Percentiles rank a stretch among this genome's conserved stretches.
These are phyloP conservation scores for Saussurea involucrata DNA, from an alignment of 129 eudicot species.

Conservation along the genomic window DNA sequence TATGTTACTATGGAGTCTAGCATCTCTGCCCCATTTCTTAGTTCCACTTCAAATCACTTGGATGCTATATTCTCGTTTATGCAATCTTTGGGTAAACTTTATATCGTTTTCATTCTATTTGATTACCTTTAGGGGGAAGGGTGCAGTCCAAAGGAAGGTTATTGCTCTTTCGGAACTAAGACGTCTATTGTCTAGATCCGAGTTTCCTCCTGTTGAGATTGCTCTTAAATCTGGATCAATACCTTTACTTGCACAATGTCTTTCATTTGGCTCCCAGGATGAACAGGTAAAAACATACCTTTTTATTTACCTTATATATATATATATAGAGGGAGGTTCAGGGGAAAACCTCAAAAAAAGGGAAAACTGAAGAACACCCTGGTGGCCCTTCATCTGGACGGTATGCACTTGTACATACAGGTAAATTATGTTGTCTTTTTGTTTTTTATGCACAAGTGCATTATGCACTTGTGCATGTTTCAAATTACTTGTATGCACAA, in stretches of 20 bases:
- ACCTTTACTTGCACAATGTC: constrained; percentile 76
- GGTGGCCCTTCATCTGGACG: no score
- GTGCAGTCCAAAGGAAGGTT: constrained; percentile 73
- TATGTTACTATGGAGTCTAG: not conserved
- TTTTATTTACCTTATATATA: not conserved
- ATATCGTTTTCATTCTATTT: not conserved
- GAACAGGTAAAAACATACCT: constrained; percentile 60
- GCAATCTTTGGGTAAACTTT: not conserved
- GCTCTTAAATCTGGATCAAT: constrained; percentile 83
- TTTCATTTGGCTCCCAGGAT: constrained; percentile 88
- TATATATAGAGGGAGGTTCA: no score
- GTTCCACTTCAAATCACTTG: not conserved
- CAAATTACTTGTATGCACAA: no score
- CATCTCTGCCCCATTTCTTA: not conserved
- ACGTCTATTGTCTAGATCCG: constrained; percentile 82
- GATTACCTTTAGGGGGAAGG: constrained; percentile 62
- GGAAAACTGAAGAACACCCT: no score
- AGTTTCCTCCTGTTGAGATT: constrained; percentile 92
- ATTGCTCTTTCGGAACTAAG: constrained; percentile 82
- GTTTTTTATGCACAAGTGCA: no score
- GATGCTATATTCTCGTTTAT: not conserved
- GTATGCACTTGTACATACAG: no score
- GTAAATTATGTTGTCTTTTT: no score
- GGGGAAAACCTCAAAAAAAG: no score
- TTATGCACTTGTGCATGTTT: no score